phyloP scores from a whole-genome alignment of 2,329 filamentous ascomycete genomes.

The Hymenoscyphus fructigenus region DNA sequence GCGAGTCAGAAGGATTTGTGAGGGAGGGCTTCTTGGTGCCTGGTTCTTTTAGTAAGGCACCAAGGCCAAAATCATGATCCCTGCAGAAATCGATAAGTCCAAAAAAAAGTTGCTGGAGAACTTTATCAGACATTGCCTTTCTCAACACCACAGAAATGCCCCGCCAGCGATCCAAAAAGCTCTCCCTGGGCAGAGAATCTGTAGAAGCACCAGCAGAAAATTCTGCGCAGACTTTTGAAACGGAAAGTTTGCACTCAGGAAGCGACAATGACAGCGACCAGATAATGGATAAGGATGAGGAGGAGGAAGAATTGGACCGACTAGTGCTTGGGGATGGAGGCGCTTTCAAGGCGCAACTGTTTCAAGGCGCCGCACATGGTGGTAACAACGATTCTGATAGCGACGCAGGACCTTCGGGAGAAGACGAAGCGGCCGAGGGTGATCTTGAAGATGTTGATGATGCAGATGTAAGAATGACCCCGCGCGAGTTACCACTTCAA shows the following conservation, averaged over 20 bases:
- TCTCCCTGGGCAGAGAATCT: slow-evolving; percentile 23
- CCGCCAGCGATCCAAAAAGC: slow-evolving; percentile 33
- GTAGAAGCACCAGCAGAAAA: slow-evolving; percentile 1
- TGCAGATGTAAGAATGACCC: slow-evolving; percentile 50
- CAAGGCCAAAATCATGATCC: neutral
- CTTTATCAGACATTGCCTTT: slow-evolving; percentile 1
- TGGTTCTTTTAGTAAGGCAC: no score
- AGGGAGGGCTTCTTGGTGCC: no score
- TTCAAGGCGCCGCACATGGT: slow-evolving; percentile 47
- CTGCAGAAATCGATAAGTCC: slow-evolving; percentile 3
- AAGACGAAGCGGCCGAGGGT: slow-evolving; percentile 48
- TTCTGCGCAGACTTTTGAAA: slow-evolving; percentile 6
- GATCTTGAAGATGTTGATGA: slow-evolving; percentile 69
- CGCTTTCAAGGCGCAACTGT: slow-evolving; percentile 77
- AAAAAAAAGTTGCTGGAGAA: slow-evolving; percentile 7
- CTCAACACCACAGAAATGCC: slow-evolving; percentile 28
- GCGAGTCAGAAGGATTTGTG: no score
- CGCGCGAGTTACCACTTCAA: neutral
- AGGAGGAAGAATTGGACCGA: slow-evolving; percentile 82
- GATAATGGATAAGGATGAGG: slow-evolving; percentile 68
- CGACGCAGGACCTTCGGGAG: slow-evolving; percentile 34
- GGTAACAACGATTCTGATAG: slow-evolving; percentile 17
- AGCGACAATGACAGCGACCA: slow-evolving; percentile 35
- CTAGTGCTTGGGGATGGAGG: slow-evolving; percentile 84
- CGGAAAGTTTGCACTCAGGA: slow-evolving; percentile 19